Base-by-base conservation (phyloP, 2,329 filamentous ascomycete genomes). In the Acrocalymma vagum region DNA sequence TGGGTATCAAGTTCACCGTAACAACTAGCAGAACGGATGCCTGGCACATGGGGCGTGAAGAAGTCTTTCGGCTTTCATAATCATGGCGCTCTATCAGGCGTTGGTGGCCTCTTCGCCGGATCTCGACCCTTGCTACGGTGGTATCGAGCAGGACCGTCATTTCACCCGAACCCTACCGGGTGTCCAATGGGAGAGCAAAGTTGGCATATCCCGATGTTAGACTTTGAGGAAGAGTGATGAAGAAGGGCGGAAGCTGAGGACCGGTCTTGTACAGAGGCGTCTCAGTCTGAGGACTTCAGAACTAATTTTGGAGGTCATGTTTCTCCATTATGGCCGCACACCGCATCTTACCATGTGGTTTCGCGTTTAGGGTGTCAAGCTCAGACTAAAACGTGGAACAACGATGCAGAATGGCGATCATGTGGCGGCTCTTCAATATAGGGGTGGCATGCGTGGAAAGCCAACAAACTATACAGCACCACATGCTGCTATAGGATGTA, bases 111-210 rank as follows among this genome's bases (percentile, higher is more conserved):
- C n/a, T n/a, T n/a, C n/a, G n/a, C n/a, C n/a, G n/a, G n/a, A n/a
- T n/a, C n/a, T n/a, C n/a, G n/a, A 25, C 24, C 52, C 46, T 39
- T 54, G 54, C 45, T 35, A 48, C 35, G 28, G 45, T 51, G 38
- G 42, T 50, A 50, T 42, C 32, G 39, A 29, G 34, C 42, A 32
- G 35, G 41, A 36, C 30, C 32, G 34, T 48, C 32, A 49, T 48
- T 48, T 39, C 32, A 41, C 41, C 38, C 40, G 25, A 30, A 22
- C 13, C 22, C 23, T 16, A 33, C 20, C 16, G 30, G n/a, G 27
- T 45, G 23, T 42, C 55, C 54, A 63, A 57, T 60, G 23, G 33
- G 39, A 31, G 27, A 30, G 38, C 29, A 15, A n/a, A n/a, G n/a
- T n/a, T n/a, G n/a, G n/a, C n/a, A n/a, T n/a, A n/a, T n/a, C n/a